Conservation (phyloP, 1,139 yeast genomes). For the Lodderomyces jiufengensis region DNA sequence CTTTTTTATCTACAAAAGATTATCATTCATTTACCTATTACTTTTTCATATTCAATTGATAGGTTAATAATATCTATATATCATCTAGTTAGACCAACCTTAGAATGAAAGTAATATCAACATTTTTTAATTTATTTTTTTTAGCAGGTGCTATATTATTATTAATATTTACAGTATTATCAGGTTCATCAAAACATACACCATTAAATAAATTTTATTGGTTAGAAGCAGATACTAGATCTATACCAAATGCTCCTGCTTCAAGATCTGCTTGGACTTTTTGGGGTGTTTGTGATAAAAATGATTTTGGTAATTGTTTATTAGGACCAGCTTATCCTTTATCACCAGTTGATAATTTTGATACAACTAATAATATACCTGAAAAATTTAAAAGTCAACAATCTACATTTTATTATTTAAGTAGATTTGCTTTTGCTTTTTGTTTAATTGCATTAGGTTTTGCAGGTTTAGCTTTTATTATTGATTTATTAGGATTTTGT, state of each 20-base stretch:
- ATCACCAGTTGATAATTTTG: constrained; percentile 70
- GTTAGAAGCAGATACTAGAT: constrained; percentile 65
- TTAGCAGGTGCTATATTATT: constrained; percentile 54
- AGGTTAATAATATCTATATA: too few relatives aligned
- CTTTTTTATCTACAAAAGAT: constrained; percentile 1
- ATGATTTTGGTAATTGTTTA: constrained; percentile 41
- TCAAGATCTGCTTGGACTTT: constrained; percentile 66
- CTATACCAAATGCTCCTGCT: constrained; percentile 51
- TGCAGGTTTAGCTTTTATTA: constrained; percentile 37
- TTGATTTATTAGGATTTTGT: constrained; percentile 43
- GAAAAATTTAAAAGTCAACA: constrained; percentile 50
- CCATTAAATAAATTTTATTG: constrained; percentile 69
- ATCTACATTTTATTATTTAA: constrained; percentile 61
- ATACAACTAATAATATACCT: constrained; percentile 50
- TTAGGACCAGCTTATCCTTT: constrained; percentile 59
- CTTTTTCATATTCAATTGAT: too few relatives aligned
- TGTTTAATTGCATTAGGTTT: constrained; percentile 60
- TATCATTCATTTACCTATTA: too few relatives aligned
- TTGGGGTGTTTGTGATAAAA: constrained; percentile 70
- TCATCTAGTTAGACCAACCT: too few relatives aligned
- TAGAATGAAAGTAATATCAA: constrained; percentile 36
- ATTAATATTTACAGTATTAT: constrained; percentile 57
- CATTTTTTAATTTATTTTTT: constrained; percentile 37
- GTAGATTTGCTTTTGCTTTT: constrained; percentile 69
- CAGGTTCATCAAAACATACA: constrained; percentile 58